Base-by-base conservation (phyloP, 352 stramenopile species). In the Halophytophthora batemanensis region DNA sequence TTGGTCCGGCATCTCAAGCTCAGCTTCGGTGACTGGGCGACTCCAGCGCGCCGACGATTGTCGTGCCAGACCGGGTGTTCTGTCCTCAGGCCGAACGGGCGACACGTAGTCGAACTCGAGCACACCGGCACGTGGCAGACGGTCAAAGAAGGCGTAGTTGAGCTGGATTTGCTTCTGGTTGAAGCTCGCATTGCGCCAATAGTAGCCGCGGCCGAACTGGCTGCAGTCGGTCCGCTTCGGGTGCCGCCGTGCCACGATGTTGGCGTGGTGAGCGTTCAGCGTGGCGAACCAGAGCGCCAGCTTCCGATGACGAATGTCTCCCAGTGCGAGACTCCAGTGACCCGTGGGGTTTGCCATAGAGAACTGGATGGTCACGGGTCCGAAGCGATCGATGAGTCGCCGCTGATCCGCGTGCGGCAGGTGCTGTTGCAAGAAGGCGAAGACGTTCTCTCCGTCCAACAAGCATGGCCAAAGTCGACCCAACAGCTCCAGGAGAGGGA, bases 91-190 rank as follows among this genome's bases (percentile, higher is more conserved):
- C 5, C 79, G 71, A 10, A 75, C 15, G 0, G 65, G 79, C 18
- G 74, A 84, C 6, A 84, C 76, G 41, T 76, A 90, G 52, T 90
- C 79, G 48, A 90, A 86, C 46, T 87, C 76, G 0, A 90, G 58
- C n/a, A 86, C 53, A 1, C 79, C 79, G 4, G 69, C 55, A 4
- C 39, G 50, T 39, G 79, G 79, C 13, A 90, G 53, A 1, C 53
- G 45, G 37, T 86, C 65, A 35, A 86, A 90, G 54, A 90, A 90
- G 2, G 63, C 48, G 47, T 86, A 77, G 1, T 53, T 82, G 5
- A 87, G 38, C 7, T 68, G 66, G 19, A 90, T 59, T 1, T 51
- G 36, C 18, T 82, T 73, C 18, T 78, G 67, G 46, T 87, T 87
- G 59, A 80, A 84, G 29, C 63, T 64, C 17, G 61, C 74, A 31